phyloP scores from a whole-genome alignment of 495 filamentous ascomycete genomes.

The Hyaloscypha variabilis region DNA sequence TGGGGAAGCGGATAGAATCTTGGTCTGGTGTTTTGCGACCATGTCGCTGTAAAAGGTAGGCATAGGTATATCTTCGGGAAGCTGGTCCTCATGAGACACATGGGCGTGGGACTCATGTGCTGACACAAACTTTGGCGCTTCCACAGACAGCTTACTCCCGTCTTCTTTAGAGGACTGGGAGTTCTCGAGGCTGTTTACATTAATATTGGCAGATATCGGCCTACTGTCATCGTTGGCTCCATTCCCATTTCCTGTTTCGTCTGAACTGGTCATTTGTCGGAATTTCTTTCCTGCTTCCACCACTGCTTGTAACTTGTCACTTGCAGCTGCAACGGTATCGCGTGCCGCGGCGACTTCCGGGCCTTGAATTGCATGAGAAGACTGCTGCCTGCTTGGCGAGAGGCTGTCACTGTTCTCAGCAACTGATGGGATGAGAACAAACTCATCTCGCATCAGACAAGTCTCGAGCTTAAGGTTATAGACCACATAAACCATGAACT shows the following conservation, averaged over 20 bases:
- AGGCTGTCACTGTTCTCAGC: constrained; percentile 36
- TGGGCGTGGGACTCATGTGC: constrained; percentile 47
- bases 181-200: constrained; percentile 5
- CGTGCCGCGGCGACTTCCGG: neutral
- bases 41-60: constrained; percentile 93
- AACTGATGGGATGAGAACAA: constrained; percentile 79
- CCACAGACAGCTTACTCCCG: neutral
- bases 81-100: constrained; percentile 50
- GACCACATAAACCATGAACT: constrained; percentile 98
- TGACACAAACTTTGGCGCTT: constrained; percentile 37
- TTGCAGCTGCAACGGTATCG: constrained; percentile 22
- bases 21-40: constrained; percentile 88
- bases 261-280: neutral
- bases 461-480: constrained; percentile 96
- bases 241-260: neutral
- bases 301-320: constrained; percentile 25
- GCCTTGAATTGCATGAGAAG: constrained; percentile 1
- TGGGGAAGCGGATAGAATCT: constrained; percentile 92
- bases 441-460: constrained; percentile 93
- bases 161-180: constrained; percentile 3
- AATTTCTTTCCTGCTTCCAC: constrained; percentile 11
- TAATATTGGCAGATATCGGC: neutral
- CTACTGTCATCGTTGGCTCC: neutral
- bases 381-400: constrained; percentile 24
- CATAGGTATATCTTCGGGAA: constrained; percentile 86